Percentiles rank a stretch among this genome's conserved stretches.
These are phyloP conservation scores for Puccinia polysora DNA, from an alignment of 1,284 basidiomycete species.

Conservation along the genomic window DNA sequence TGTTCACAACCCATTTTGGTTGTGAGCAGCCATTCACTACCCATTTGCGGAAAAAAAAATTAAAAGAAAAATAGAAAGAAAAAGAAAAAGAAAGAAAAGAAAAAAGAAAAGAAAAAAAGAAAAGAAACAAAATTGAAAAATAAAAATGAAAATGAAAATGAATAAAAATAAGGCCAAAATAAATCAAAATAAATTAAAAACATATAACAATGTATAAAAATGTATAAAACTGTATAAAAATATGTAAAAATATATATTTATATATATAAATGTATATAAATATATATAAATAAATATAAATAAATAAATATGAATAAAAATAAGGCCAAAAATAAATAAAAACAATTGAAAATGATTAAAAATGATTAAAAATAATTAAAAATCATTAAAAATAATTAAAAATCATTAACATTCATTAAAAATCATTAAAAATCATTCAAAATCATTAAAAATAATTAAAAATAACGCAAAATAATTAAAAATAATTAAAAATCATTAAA, in stretches of 20 bases:
- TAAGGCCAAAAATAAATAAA: no score
- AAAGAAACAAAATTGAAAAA: background rate
- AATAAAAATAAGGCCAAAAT: no score
- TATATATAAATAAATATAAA: background rate
- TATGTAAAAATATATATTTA: background rate
- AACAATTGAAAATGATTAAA: no score
- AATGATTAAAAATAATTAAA: background rate
- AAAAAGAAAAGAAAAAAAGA: background rate
- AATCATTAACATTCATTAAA: no score
- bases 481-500: slow-evolving; percentile 1
- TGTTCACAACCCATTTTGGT: no score
- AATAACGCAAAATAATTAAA: background rate
- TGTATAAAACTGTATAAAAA: no score
- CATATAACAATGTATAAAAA: no score
- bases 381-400: background rate
- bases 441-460: slow-evolving; percentile 1
- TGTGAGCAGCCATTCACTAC: no score
- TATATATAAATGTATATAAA: background rate
- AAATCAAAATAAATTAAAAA: no score
- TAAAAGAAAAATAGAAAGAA: no score
- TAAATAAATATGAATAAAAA: no score
- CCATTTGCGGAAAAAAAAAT: no score
- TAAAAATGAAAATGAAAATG: background rate
- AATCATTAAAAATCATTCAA: slow-evolving; percentile 1
- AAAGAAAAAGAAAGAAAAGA: background rate